These are phyloP conservation scores for Teratosphaeriaceae sp. DNA, from an alignment of 2,329 filamentous ascomycete genomes.

Conservation along the genomic window DNA sequence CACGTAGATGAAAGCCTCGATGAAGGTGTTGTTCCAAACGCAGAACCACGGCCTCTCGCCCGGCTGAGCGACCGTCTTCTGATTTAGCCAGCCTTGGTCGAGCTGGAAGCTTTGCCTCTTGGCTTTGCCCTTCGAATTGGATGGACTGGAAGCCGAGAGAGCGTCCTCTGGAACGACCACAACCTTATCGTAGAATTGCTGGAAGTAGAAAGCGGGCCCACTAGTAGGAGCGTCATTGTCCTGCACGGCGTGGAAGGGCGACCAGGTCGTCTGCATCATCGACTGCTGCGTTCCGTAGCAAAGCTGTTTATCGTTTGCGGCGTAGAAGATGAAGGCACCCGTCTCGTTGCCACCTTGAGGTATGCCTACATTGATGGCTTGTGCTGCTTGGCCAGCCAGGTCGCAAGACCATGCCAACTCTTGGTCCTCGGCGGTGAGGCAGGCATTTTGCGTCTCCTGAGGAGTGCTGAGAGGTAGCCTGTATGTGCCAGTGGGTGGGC, in stretches of 20 bases:
- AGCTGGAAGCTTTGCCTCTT: slow-evolving; percentile 16
- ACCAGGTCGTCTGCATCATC: slow-evolving; percentile 38
- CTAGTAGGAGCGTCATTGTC: slow-evolving; percentile 51
- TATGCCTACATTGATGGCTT: slow-evolving; percentile 24
- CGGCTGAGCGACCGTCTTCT: slow-evolving; percentile 39
- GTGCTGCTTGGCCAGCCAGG: slow-evolving; percentile 30
- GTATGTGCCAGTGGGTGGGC: slow-evolving; percentile 51
- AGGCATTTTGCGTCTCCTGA: slow-evolving; percentile 46
- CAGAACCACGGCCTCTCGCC: slow-evolving; percentile 63
- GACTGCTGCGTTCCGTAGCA: slow-evolving; percentile 54
- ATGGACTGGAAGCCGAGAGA: slow-evolving; percentile 10
- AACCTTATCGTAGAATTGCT: slow-evolving; percentile 56
- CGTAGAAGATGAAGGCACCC: slow-evolving; percentile 27
- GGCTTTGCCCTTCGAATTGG: slow-evolving; percentile 20
- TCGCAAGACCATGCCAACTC: slow-evolving; percentile 59
- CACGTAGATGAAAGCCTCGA: slow-evolving; percentile 62
- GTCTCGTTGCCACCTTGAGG: slow-evolving; percentile 14
- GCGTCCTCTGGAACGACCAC: slow-evolving; percentile 46
- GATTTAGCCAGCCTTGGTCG: slow-evolving; percentile 23
- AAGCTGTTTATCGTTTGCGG: slow-evolving; percentile 26
- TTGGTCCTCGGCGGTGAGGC: slow-evolving; percentile 51
- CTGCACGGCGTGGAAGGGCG: slow-evolving; percentile 46
- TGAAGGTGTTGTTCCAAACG: slow-evolving; percentile 60
- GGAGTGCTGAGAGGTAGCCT: slow-evolving; percentile 48
- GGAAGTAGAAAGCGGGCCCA: slow-evolving; percentile 60